Percentiles rank a stretch among this genome's conserved stretches.
phyloP scores from a whole-genome alignment of 805 yeast genomes.

The Wickerhamiella occidentalis region DNA sequence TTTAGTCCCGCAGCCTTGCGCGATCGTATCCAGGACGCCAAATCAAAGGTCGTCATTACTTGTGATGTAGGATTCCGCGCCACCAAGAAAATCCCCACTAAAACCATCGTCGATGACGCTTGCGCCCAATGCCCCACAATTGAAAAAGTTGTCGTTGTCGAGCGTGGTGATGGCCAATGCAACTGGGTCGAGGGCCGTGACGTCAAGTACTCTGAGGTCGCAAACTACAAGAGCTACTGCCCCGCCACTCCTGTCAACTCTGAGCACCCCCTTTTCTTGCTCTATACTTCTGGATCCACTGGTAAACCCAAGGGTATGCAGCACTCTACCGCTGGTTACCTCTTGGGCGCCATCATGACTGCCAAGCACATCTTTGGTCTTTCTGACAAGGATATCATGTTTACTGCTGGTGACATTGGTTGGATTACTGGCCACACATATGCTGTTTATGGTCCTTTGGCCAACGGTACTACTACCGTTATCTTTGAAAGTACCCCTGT shows the following conservation, averaged over 20 bases:
- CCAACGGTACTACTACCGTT: conserved; percentile 78
- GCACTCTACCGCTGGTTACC: conserved; percentile 89
- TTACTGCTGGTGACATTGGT: conserved; percentile 98
- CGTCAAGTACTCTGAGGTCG: conserved; percentile 86
- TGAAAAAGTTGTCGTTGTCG: conserved; percentile 71
- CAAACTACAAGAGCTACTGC: conserved; percentile 67
- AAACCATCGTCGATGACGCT: conserved; percentile 92
- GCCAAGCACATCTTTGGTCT: conserved; percentile 90
- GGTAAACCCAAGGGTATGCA: conserved; percentile 98
- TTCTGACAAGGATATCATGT: conserved; percentile 73
- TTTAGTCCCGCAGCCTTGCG: conserved; percentile 84
- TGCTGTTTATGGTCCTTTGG: conserved; percentile 86
- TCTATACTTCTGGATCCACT: conserved; percentile 96
- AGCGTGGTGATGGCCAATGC: conserved; percentile 66
- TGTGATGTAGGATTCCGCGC: conserved; percentile 95
- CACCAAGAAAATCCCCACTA: conserved; percentile 70
- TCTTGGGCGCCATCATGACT: conserved; percentile 83
- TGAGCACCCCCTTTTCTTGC: conserved; percentile 90
- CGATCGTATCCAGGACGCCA: conserved; percentile 84
- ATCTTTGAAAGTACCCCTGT: conserved; percentile 98
- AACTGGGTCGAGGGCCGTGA: conserved; percentile 74
- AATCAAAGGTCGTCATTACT: conserved; percentile 76
- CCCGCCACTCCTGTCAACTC: conserved; percentile 81
- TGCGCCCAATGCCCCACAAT: conserved; percentile 58
- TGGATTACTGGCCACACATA: conserved; percentile 99